A percentile compares a stretch with the other conserved stretches of the same genome.
These are phyloP conservation scores for Ophiostoma angusticollis DNA, from an alignment of 2,329 filamentous ascomycete species.

Conservation along the genomic window DNA sequence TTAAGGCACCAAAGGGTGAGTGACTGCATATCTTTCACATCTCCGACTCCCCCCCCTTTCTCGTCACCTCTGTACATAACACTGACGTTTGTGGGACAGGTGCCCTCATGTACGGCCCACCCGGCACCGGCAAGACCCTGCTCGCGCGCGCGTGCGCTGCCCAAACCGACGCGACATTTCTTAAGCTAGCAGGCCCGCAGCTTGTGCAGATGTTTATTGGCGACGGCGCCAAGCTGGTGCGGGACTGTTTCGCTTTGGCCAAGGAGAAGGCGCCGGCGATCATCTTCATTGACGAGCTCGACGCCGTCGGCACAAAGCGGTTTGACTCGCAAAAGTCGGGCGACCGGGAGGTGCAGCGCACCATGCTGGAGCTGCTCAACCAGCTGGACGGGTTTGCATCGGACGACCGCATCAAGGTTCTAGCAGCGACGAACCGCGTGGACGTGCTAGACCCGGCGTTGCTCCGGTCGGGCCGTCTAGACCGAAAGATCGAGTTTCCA, in stretches of 20 bases:
- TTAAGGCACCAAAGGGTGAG: conserved; percentile 95
- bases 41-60: conserved; percentile 4
- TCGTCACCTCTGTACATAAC: conserved; percentile 7
- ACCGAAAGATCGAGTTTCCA: conserved; percentile 97
- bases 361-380: conserved; percentile 97
- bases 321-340: conserved; percentile 98
- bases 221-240: conserved; percentile 92
- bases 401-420: conserved; percentile 90
- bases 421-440: conserved; percentile 87
- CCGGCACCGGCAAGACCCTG: conserved; percentile 81
- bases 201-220: conserved; percentile 99
- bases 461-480: conserved; percentile 79
- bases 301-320: conserved; percentile 96
- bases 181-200: conserved; percentile 94
- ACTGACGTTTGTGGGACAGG: conserved; percentile 40
- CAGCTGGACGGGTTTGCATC: conserved; percentile 97
- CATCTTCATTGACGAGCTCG: conserved; percentile 98
- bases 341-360: conserved; percentile 94
- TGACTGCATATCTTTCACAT: not conserved
- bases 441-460: conserved; percentile 88
- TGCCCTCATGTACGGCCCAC: conserved; percentile 94
- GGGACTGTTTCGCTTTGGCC: conserved; percentile 91
- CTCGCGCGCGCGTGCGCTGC: conserved; percentile 92
- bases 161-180: conserved; percentile 95
- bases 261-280: conserved; percentile 99